These are phyloP conservation scores for Stentor roeselii DNA, from an alignment of 73 alveolate genomes.

Conservation along the genomic window DNA sequence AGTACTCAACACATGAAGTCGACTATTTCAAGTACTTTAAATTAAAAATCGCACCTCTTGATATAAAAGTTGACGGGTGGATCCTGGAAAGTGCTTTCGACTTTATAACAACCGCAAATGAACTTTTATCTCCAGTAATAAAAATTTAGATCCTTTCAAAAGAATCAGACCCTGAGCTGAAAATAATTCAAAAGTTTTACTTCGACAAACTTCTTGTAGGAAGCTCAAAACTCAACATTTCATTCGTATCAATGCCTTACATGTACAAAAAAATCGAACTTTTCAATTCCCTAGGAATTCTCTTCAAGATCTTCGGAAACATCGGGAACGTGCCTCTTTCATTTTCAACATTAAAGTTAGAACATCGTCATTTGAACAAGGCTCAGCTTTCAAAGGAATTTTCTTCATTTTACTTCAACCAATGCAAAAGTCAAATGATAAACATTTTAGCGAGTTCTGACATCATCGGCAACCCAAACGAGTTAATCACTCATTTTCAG, in stretches of 20 bases:
- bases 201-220: conserved; percentile 10
- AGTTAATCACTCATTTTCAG: neutral
- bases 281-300: neutral
- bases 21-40: conserved; percentile 12
- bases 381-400: neutral
- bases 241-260: conserved; percentile 13
- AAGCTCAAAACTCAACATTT: neutral
- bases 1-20: conserved; percentile 15
- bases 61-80: conserved; percentile 24
- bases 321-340: conserved; percentile 4
- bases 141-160: neutral
- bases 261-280: neutral
- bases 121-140: neutral
- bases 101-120: neutral
- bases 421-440: conserved; percentile 11
- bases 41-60: neutral
- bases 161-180: neutral
- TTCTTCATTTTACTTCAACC: neutral
- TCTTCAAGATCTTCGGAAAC: neutral
- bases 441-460: neutral
- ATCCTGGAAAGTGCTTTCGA: neutral
- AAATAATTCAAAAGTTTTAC: neutral
- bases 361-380: neutral
- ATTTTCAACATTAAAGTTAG: neutral
- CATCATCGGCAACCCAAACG: conserved; percentile 11